Evolutionary conservation across 2,329 filamentous ascomycete genomes (phyloP).

Genomic region (Botryosphaeria dothidea): DNA sequence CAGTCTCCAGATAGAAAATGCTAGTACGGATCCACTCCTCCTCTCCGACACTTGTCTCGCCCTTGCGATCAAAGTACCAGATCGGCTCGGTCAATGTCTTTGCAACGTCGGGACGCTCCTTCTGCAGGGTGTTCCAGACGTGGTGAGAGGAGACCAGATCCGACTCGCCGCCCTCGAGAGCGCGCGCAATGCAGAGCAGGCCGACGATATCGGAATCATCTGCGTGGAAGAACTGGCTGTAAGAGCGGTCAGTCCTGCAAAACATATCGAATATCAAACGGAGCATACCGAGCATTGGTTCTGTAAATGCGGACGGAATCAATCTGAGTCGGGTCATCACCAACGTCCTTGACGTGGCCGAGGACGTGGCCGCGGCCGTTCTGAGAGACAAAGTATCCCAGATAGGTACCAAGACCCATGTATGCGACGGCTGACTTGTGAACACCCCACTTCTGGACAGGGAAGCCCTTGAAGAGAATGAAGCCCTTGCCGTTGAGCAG

Average conservation of each 20-base stretch:
- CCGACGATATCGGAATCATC: slow-evolving; percentile 84
- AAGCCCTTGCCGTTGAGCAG: slow-evolving; percentile 86
- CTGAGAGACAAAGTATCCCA: slow-evolving; percentile 86
- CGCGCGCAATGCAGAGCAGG: slow-evolving; percentile 75
- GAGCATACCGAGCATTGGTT: slow-evolving; percentile 67
- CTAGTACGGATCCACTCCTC: slow-evolving; percentile 72
- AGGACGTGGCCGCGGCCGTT: slow-evolving; percentile 84
- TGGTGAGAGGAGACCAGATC: slow-evolving; percentile 78
- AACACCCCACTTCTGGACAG: slow-evolving; percentile 72
- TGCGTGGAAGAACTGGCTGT: slow-evolving; percentile 78
- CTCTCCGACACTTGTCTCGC: slow-evolving; percentile 73
- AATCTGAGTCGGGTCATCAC: slow-evolving; percentile 77
- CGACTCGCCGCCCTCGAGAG: slow-evolving; percentile 78
- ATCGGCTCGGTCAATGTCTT: slow-evolving; percentile 73
- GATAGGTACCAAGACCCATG: slow-evolving; percentile 80
- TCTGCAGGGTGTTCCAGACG: slow-evolving; percentile 79
- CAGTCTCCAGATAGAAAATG: slow-evolving; percentile 72
- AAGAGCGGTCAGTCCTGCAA: not conserved
- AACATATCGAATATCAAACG: not conserved
- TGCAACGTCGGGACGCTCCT: slow-evolving; percentile 75
- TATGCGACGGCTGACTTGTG: slow-evolving; percentile 85
- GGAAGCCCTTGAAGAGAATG: slow-evolving; percentile 84
- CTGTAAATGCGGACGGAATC: slow-evolving; percentile 89
- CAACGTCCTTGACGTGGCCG: slow-evolving; percentile 86
- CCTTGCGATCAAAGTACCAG: slow-evolving; percentile 93